phyloP scores from a whole-genome alignment of 2,329 filamentous ascomycete genomes.

The Phyllosticta citribraziliensis region DNA sequence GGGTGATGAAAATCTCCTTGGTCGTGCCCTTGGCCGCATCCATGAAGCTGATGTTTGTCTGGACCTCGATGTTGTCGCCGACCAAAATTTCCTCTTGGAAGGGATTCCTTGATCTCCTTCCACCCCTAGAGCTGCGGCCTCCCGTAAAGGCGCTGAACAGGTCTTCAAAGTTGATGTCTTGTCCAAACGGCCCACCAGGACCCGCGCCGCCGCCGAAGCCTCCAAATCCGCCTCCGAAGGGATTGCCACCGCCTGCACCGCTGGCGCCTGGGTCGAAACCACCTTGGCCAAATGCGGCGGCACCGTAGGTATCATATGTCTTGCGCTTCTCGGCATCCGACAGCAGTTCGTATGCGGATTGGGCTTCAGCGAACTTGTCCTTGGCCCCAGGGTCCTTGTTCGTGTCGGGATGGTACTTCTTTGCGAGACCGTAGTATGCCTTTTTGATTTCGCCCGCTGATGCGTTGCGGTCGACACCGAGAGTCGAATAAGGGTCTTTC shows the following conservation, averaged over 20 bases:
- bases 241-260: conserved; percentile 52
- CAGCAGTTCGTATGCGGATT: conserved; percentile 86
- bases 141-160: conserved; percentile 80
- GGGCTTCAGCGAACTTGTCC: conserved; percentile 87
- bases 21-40: conserved; percentile 86
- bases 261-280: conserved; percentile 64
- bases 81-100: conserved; percentile 76
- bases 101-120: conserved; percentile 49
- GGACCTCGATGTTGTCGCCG: conserved; percentile 94
- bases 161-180: conserved; percentile 92
- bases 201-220: conserved; percentile 42
- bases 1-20: conserved; percentile 81
- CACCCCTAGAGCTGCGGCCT: conserved; percentile 31
- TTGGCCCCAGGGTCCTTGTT: conserved; percentile 94
- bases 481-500: conserved; percentile 72
- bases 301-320: conserved; percentile 82
- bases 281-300: conserved; percentile 58
- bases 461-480: conserved; percentile 77
- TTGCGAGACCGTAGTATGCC: conserved; percentile 93
- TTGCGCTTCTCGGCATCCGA: conserved; percentile 90
- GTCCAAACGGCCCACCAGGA: conserved; percentile 49
- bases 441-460: conserved; percentile 88
- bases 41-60: conserved; percentile 88
- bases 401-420: conserved; percentile 96
- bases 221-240: conserved; percentile 47